Evolutionary conservation across 306 rosid genomes (phyloP).

Genomic region (Fragaria ananassa): DNA sequence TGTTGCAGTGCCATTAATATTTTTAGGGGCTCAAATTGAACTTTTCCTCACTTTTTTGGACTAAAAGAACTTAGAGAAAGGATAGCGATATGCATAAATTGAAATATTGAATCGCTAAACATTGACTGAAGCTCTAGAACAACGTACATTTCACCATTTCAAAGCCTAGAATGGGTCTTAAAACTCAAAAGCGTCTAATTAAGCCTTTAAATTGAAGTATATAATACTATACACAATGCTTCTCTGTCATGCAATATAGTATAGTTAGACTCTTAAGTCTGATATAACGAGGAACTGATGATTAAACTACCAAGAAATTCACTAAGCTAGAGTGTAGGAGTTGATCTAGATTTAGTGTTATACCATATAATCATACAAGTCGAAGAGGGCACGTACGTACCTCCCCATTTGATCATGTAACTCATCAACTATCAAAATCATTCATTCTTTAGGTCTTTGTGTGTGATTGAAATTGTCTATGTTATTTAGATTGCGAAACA

Average conservation of each 20-base stretch:
- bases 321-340: slow-evolving; percentile 1
- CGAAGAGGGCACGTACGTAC: not conserved
- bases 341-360: not conserved
- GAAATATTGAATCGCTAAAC: not conserved
- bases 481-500: not conserved
- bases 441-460: not conserved
- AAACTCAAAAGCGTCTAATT: not conserved
- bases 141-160: not conserved
- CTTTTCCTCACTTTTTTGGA: not conserved
- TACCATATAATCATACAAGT: not conserved
- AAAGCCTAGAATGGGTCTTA: slow-evolving; percentile 1
- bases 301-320: not conserved
- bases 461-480: not conserved
- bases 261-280: not conserved
- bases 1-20: not conserved
- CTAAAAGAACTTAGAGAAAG: not conserved
- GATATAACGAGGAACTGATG: not conserved
- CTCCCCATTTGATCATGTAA: not conserved
- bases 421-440: not conserved
- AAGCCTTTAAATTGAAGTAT: not conserved
- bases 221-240: not conserved
- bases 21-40: not conserved
- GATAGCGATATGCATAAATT: not conserved
- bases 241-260: not conserved
- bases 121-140: not conserved